phyloP scores from a whole-genome alignment of 331 rosid species.

The Cydonia oblonga region DNA sequence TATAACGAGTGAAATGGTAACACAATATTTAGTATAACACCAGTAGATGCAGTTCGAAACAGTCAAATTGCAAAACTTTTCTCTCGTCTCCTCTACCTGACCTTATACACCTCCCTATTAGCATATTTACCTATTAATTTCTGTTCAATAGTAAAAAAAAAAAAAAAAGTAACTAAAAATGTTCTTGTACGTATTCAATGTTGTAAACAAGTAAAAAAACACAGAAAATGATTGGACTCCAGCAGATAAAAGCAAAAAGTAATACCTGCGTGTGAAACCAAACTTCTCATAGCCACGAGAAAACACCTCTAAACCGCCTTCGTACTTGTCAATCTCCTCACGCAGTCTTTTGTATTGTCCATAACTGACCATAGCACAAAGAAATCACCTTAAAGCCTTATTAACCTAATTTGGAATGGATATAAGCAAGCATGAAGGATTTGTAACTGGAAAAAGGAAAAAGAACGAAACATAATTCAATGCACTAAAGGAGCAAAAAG shows the following conservation, averaged over 20 bases:
- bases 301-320: constrained; percentile 87
- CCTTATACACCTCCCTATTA: background rate
- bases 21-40: background rate
- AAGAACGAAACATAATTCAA: background rate
- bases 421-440: background rate
- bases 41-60: background rate
- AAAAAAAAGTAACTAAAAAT: background rate
- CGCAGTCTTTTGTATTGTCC: constrained; percentile 58
- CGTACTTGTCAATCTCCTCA: constrained; percentile 59
- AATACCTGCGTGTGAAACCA: constrained; percentile 81
- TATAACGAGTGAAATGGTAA: background rate
- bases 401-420: background rate
- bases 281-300: constrained; percentile 88
- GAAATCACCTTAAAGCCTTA: constrained; percentile 6
- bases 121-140: background rate
- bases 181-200: background rate
- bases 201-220: background rate
- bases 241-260: background rate
- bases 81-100: background rate
- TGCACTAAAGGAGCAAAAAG: background rate
- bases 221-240: background rate
- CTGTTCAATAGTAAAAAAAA: background rate
- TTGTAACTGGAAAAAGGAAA: background rate
- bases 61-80: background rate
- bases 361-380: constrained; percentile 31